phyloP scores from a whole-genome alignment of 192 early-diverging fungal genomes.

The Rhizoclosmatium sp. region DNA sequence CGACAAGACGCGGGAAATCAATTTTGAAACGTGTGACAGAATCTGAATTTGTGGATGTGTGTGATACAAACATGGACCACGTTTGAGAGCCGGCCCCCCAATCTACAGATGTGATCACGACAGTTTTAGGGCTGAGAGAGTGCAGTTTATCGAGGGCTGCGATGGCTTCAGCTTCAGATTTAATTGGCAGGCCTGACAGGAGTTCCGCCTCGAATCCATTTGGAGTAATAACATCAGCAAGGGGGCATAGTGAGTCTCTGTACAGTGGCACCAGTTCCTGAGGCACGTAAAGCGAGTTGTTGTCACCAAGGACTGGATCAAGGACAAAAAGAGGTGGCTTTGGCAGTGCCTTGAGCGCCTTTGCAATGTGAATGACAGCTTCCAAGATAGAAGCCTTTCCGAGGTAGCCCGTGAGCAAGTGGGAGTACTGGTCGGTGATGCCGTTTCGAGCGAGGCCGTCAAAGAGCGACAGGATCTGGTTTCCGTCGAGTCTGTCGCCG shows the following conservation, averaged over 20 bases:
- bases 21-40: constrained; percentile 62
- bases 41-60: constrained; percentile 28
- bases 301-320: not conserved
- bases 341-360: constrained; percentile 58
- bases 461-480: not conserved
- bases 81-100: not conserved
- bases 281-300: constrained; percentile 70
- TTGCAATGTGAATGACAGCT: constrained; percentile 62
- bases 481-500: constrained; percentile 71
- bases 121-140: constrained; percentile 65
- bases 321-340: not conserved
- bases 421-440: constrained; percentile 64
- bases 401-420: constrained; percentile 89
- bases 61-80: constrained; percentile 58
- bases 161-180: constrained; percentile 54
- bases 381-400: constrained; percentile 73
- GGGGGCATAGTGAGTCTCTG: constrained; percentile 68
- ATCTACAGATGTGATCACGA: constrained; percentile 81
- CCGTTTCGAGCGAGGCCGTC: not conserved
- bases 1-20: constrained; percentile 75
- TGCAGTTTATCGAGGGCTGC: constrained; percentile 72
- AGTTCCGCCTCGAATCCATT: constrained; percentile 91
- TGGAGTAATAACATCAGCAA: constrained; percentile 84
- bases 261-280: constrained; percentile 81
- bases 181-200: constrained; percentile 66